Evolutionary conservation across 1,284 basidiomycete species (phyloP).

Genomic region (Ceratobasidium sp.): DNA sequence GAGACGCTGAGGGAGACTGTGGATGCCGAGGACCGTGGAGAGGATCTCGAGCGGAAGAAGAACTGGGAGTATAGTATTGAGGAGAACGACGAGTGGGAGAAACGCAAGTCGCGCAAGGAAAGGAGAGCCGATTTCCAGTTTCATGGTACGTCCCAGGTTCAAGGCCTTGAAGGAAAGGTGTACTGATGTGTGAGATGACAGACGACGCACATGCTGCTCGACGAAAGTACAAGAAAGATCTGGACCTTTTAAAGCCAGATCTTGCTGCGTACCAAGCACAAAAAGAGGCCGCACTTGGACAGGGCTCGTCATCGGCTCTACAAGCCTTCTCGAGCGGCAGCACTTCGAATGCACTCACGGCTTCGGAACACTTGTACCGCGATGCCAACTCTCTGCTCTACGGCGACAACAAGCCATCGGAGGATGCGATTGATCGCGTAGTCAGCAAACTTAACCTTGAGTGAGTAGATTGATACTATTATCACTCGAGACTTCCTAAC

Average conservation of each 20-base stretch:
- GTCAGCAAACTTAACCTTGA: conserved; percentile 93
- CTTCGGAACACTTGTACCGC: conserved; percentile 84
- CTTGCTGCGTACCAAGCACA: conserved; percentile 84
- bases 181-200: no score
- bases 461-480: conserved; percentile 65
- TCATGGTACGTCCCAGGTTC: conserved; percentile 71
- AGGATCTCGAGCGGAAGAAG: conserved; percentile 74
- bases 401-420: conserved; percentile 91
- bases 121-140: conserved; percentile 83
- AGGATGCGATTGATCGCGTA: conserved; percentile 94
- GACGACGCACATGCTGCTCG: conserved; percentile 92
- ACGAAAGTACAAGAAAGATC: conserved; percentile 89
- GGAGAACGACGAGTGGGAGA: conserved; percentile 95
- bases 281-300: conserved; percentile 83
- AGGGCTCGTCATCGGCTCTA: conserved; percentile 49
- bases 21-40: conserved; percentile 87
- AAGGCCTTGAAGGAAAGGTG: no score
- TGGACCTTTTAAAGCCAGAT: conserved; percentile 88
- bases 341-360: conserved; percentile 55
- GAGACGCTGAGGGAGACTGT: conserved; percentile 87
- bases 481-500: conserved; percentile 1
- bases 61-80: conserved; percentile 96
- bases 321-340: conserved; percentile 45
- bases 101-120: conserved; percentile 79
- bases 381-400: conserved; percentile 91